Conservation (phyloP, 768 basidiomycete genomes). For the Lactarius vividus region DNA sequence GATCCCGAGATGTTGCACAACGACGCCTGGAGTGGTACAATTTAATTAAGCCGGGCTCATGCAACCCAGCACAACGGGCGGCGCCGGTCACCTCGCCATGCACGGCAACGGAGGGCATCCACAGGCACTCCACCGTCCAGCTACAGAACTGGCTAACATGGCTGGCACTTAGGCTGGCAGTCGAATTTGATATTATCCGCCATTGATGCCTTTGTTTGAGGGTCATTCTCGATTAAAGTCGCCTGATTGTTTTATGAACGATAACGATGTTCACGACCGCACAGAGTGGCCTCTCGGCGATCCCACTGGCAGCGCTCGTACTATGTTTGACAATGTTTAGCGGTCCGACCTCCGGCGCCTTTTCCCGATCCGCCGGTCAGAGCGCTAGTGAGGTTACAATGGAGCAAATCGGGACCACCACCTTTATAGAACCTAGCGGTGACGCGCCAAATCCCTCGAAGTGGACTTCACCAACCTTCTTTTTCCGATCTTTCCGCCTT, state of each 20-base stretch:
- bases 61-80: too few species aligned
- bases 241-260: background rate
- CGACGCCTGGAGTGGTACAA: too few species aligned
- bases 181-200: background rate
- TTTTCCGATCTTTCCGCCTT: slow-evolving; percentile 21
- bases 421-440: background rate
- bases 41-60: too few species aligned
- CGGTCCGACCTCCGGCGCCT: background rate
- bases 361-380: background rate
- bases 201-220: background rate
- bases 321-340: slow-evolving; percentile 1
- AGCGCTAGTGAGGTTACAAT: background rate
- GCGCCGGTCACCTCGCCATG: too few species aligned
- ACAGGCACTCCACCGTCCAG: too few species aligned
- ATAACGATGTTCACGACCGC: background rate
- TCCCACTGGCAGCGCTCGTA: background rate
- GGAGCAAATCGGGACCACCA: background rate
- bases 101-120: too few species aligned
- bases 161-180: background rate
- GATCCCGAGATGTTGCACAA: too few species aligned
- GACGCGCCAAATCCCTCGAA: slow-evolving; percentile 6
- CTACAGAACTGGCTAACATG: background rate
- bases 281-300: background rate
- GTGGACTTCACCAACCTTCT: slow-evolving; percentile 18
- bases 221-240: background rate